These are phyloP conservation scores for Geotrichum candidum DNA, from an alignment of 1,139 yeast species.

Conservation along the genomic window DNA sequence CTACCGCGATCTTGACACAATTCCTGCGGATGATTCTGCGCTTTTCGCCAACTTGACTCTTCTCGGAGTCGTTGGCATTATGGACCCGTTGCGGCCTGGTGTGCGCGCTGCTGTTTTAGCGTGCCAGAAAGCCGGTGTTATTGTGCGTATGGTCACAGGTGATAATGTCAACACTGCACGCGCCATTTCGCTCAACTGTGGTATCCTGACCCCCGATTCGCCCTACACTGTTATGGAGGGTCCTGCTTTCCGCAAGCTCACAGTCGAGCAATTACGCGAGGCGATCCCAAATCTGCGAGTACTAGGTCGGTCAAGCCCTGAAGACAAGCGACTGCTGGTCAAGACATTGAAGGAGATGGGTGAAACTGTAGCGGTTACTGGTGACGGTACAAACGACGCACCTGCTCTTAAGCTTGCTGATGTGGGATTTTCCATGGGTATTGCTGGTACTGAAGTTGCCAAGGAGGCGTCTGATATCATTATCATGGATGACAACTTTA, in stretches of 20 bases:
- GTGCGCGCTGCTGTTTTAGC: constrained; percentile 82
- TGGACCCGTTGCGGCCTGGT: constrained; percentile 88
- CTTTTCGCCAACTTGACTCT: constrained; percentile 30
- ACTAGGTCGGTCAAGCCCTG: constrained; percentile 91
- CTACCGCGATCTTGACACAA: constrained; percentile 57
- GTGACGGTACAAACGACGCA: constrained; percentile 91
- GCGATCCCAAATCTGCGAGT: constrained; percentile 73
- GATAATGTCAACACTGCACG: constrained; percentile 86
- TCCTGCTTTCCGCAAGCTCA: constrained; percentile 69
- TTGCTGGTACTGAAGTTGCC: constrained; percentile 56
- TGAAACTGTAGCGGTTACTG: constrained; percentile 97
- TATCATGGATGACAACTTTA: constrained; percentile 88
- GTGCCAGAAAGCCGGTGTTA: constrained; percentile 87
- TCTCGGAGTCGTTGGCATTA: constrained; percentile 77
- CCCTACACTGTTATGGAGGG: constrained; percentile 79
- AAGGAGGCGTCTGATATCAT: constrained; percentile 50
- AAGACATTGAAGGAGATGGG: constrained; percentile 73
- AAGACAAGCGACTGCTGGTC: constrained; percentile 83
- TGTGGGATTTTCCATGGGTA: constrained; percentile 83
- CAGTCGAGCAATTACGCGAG: constrained; percentile 49
- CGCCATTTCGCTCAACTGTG: constrained; percentile 83
- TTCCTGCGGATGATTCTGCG: constrained; percentile 60
- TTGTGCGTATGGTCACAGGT: constrained; percentile 97
- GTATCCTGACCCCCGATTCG: constrained; percentile 53
- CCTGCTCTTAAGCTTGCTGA: constrained; percentile 76